Conservation (phyloP, 1,139 yeast genomes). For the Pichia sp. region DNA sequence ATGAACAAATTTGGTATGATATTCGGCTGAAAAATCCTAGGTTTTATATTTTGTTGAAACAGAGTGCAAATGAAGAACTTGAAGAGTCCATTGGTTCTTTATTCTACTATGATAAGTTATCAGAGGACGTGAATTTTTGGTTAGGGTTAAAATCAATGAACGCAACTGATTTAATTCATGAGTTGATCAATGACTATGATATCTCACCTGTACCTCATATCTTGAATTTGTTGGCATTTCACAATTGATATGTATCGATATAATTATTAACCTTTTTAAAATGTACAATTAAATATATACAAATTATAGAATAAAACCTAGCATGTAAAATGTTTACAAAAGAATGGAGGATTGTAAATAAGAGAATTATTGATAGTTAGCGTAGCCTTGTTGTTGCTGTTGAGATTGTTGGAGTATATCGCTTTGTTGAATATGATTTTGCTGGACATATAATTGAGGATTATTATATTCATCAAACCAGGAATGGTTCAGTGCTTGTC, state of each 20-base stretch:
- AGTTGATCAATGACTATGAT: constrained; percentile 2
- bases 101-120: constrained; percentile 8
- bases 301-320: neutral
- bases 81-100: constrained; percentile 7
- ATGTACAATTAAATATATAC: neutral
- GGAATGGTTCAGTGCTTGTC: constrained; percentile 89
- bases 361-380: neutral
- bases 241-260: neutral
- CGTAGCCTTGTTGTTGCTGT: neutral
- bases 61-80: constrained; percentile 9
- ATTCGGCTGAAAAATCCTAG: constrained; percentile 6
- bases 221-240: constrained; percentile 6
- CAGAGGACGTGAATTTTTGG: constrained; percentile 12
- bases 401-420: constrained; percentile 13
- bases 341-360: constrained; percentile 7
- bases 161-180: constrained; percentile 11
- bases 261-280: neutral
- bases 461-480: constrained; percentile 80
- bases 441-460: constrained; percentile 19
- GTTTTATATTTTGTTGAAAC: constrained; percentile 5
- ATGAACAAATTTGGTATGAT: constrained; percentile 6
- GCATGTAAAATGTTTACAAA: neutral
- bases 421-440: constrained; percentile 7
- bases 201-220: constrained; percentile 10
- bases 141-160: constrained; percentile 2